Conservation (phyloP, 2,329 filamentous ascomycete genomes). For the Parastagonospora nodorum region DNA sequence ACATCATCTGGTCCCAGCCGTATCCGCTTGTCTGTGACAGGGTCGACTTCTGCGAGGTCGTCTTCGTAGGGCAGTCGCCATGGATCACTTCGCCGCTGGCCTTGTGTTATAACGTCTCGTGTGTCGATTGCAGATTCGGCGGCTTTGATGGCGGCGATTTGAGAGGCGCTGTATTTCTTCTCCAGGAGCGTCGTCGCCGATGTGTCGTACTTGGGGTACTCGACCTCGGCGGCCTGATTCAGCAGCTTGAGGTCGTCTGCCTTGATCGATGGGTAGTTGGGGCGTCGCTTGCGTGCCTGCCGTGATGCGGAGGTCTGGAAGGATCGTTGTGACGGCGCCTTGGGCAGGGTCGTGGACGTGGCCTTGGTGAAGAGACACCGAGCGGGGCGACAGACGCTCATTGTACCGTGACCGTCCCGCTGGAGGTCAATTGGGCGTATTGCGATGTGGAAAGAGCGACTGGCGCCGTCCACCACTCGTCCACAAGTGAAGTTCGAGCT, state of each 20-base stretch:
- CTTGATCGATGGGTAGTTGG: conserved; percentile 52
- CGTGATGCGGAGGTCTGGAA: conserved; percentile 48
- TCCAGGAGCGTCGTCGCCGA: conserved; percentile 54
- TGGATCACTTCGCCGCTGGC: conserved; percentile 71
- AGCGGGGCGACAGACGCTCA: conserved; percentile 51
- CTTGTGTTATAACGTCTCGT: conserved; percentile 75
- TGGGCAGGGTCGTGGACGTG: conserved; percentile 29
- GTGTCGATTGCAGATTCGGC: conserved; percentile 78
- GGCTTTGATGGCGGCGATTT: conserved; percentile 80
- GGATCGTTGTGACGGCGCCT: conserved; percentile 45
- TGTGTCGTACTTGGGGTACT: conserved; percentile 68
- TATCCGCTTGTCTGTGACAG: conserved; percentile 66
- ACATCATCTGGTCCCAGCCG: conserved; percentile 19
- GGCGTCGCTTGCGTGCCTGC: conserved; percentile 43
- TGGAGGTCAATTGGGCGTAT: conserved; percentile 28
- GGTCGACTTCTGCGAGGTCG: conserved; percentile 78
- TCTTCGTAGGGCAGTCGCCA: conserved; percentile 72
- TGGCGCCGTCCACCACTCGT: conserved; percentile 11
- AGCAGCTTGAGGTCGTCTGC: conserved; percentile 47
- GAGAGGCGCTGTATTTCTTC: conserved; percentile 76
- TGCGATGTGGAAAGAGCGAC: conserved; percentile 4
- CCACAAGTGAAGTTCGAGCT: conserved; percentile 26
- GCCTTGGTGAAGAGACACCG: conserved; percentile 48
- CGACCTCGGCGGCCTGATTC: conserved; percentile 32
- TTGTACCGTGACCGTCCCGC: conserved; percentile 28